Base-by-base conservation (phyloP, 345 rosid species). In the Clausena lansium region DNA sequence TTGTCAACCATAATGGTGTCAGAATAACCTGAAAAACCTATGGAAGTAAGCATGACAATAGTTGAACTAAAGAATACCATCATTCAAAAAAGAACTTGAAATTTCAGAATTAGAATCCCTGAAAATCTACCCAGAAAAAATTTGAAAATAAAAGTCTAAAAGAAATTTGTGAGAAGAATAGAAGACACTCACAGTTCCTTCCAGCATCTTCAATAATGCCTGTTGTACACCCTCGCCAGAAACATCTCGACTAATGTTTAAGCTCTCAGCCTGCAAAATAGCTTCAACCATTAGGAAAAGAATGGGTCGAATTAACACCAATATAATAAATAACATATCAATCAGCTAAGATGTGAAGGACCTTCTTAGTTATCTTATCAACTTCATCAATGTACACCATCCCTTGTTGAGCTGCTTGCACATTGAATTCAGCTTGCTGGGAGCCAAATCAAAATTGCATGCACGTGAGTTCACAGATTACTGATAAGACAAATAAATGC, bases 221-320 rank as follows among this genome's bases (percentile, higher is more conserved):
- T 95, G 99, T 79, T 95, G 99, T 60, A 95, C 99, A 78, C 99
- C 99, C 85, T 95, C 99, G 5, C 99, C 99, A 70, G 99, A 95
- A 64, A 95, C 99, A 89, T 95, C 99, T 79, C 98, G 86, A 85
- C 94, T 93, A 80, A 95, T 85, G 87, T 95, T 92, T 78, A 93
- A 82, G 87, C 97, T 91, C 87, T 95, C 99, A 75, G 93, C 97
- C 98, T 95, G 92, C 81, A 87, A 63, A 82, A 78, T 19, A 20
- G 72, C 60, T 33, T 63, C 20, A 35, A 69, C 22, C 15, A 52
- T 38, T 57, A 58, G 25, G 80, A 73, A 70, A 72, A 63, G n/a
- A 39, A 14, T 2, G 45, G 67, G 41, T 55, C 9, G 33, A 75
- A 57, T 30, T 19, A 55, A 38, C 41, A 36, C 30, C 38, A 15